Percentiles rank a stretch among this genome's conserved stretches.
These are phyloP conservation scores for Infundibulicybe gibba DNA, from an alignment of 768 basidiomycete species.

Conservation along the genomic window DNA sequence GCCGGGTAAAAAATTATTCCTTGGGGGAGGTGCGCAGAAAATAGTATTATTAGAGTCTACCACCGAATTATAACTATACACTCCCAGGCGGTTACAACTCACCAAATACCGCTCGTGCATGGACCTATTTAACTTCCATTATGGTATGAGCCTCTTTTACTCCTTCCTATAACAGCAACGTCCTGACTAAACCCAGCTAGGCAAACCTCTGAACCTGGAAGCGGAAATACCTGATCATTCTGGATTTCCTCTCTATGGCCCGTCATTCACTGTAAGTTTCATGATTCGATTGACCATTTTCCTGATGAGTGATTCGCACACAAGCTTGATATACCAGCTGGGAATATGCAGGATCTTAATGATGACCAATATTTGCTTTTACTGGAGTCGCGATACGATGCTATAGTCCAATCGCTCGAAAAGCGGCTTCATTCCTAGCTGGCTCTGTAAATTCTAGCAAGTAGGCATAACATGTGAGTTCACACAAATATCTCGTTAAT, in stretches of 20 bases:
- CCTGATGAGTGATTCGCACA: not conserved
- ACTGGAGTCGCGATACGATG: conserved; percentile 38
- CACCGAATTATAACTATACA: conserved; percentile 7
- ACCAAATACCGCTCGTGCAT: conserved; percentile 82
- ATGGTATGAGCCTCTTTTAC: conserved; percentile 42
- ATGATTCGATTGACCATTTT: not conserved
- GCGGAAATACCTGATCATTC: conserved; percentile 73
- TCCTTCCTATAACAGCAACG: too few relatives aligned
- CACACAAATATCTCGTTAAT: too few relatives aligned
- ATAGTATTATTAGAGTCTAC: conserved; percentile 3
- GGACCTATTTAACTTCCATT: conserved; percentile 78
- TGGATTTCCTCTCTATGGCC: conserved; percentile 69
- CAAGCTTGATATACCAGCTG: conserved; percentile 65
- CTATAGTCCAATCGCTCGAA: conserved; percentile 24
- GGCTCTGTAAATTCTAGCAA: too few relatives aligned
- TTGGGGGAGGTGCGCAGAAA: conserved; percentile 65
- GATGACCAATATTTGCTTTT: conserved; percentile 47
- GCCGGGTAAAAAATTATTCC: conserved; percentile 60
- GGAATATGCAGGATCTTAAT: conserved; percentile 76
- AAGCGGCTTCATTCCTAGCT: conserved; percentile 14
- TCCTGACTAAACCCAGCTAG: conserved; percentile 35
- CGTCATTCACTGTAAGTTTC: conserved; percentile 60
- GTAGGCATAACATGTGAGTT: too few relatives aligned
- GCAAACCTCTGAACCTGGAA: conserved; percentile 51
- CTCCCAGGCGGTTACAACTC: conserved; percentile 76